phyloP scores from a whole-genome alignment of 1,284 basidiomycete species.

The Rhodotorula sp. region DNA sequence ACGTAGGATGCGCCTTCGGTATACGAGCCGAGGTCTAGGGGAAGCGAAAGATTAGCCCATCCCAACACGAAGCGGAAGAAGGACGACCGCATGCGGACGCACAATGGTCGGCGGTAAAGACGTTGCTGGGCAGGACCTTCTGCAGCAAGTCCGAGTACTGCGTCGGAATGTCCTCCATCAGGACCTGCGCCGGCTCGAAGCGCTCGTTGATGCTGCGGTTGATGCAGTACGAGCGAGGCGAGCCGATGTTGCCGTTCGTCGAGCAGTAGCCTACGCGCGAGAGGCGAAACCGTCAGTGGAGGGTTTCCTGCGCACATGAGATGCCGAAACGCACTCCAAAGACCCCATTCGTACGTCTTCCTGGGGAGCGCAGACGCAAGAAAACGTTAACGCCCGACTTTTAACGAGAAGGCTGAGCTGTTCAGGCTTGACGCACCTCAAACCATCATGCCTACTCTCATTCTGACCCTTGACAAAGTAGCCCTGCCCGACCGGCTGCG shows the following conservation, averaged over 20 bases:
- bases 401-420: no score
- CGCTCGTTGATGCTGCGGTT: conserved; percentile 23
- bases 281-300: background rate
- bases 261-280: conserved; percentile 30
- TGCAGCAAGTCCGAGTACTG: conserved; percentile 24
- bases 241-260: conserved; percentile 22
- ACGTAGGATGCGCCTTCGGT: conserved; percentile 15
- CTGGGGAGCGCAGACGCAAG: background rate
- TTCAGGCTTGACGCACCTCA: no score
- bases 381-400: no score
- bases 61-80: conserved; percentile 26
- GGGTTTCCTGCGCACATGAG: background rate
- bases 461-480: conserved; percentile 19
- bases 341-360: conserved; percentile 39
- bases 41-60: background rate
- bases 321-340: conserved; percentile 26
- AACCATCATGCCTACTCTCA: conserved; percentile 28
- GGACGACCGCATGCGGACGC: background rate
- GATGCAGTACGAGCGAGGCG: conserved; percentile 32
- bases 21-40: conserved; percentile 28
- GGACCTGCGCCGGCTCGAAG: conserved; percentile 37
- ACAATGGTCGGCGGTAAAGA: conserved; percentile 32
- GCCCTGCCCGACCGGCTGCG: background rate
- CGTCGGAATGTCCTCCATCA: conserved; percentile 36
- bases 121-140: conserved; percentile 26